Conservation (phyloP, 1,284 basidiomycete genomes). For the Tilletia caries region DNA sequence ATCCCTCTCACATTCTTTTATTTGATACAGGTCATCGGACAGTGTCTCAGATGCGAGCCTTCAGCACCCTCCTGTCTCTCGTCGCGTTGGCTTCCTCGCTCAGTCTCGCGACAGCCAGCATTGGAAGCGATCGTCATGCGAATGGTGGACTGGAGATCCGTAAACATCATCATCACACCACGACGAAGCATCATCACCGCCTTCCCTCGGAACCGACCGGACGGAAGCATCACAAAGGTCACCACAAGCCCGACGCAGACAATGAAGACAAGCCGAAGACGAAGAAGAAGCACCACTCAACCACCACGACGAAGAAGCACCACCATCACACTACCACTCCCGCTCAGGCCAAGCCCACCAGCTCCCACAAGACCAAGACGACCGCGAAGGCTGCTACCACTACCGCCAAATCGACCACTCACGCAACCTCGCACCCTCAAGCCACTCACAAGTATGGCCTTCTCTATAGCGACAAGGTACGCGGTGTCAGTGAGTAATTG, state of each 20-base stretch:
- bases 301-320: conserved; percentile 2
- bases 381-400: not conserved
- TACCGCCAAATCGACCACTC: not conserved
- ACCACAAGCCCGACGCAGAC: not conserved
- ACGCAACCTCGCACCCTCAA: not conserved
- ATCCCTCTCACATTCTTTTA: not conserved
- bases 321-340: conserved; percentile 27
- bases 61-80: not conserved
- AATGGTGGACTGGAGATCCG: not conserved
- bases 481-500: conserved; percentile 13
- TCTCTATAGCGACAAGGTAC: conserved; percentile 2
- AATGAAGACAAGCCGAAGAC: not conserved
- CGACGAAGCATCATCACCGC: not conserved
- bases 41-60: not conserved
- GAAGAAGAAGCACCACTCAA: conserved; percentile 7
- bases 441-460: conserved; percentile 11
- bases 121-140: not conserved
- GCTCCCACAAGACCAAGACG: not conserved
- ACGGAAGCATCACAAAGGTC: not conserved
- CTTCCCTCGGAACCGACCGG: not conserved
- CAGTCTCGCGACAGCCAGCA: not conserved
- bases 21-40: not conserved
- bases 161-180: conserved; percentile 4
- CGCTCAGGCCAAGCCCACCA: not conserved
- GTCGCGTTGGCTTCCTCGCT: not conserved